A percentile compares a stretch with the other conserved stretches of the same genome.
phyloP scores from a whole-genome alignment of 768 basidiomycete genomes.

The Leccinellum rugosiceps region DNA sequence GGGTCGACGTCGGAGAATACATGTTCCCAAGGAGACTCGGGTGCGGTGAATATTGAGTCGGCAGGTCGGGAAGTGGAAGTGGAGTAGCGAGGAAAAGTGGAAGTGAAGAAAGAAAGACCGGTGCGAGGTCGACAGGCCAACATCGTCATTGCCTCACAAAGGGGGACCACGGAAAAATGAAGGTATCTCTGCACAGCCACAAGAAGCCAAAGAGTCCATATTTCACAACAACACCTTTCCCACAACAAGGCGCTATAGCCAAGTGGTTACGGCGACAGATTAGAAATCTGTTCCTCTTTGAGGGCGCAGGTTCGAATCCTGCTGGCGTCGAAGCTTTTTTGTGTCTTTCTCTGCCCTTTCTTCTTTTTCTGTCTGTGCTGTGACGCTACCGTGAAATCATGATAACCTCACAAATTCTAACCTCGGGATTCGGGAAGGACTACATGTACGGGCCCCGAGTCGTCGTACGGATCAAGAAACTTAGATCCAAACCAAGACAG shows the following conservation, averaged over 20 bases:
- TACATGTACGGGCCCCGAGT: no score
- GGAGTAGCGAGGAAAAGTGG: not conserved
- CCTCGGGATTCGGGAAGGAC: no score
- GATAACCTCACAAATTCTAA: no score
- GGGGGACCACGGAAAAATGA: not conserved
- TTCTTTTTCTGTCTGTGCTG: no score
- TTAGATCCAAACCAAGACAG: no score
- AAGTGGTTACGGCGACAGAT: conserved; percentile 77
- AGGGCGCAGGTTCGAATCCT: conserved; percentile 70
- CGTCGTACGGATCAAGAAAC: no score
- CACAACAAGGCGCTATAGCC: conserved; percentile 47
- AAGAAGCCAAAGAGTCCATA: no score
- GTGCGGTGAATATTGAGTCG: conserved; percentile 34
- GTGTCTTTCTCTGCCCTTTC: no score
- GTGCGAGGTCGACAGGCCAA: conserved; percentile 15
- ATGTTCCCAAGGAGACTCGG: conserved; percentile 48
- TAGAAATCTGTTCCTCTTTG: conserved; percentile 72
- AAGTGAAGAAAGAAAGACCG: not conserved
- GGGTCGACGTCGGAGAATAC: conserved; percentile 48
- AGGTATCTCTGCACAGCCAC: not conserved
- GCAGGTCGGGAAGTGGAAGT: not conserved
- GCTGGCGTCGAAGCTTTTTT: conserved; percentile 46
- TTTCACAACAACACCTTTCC: not conserved
- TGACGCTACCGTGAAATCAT: no score
- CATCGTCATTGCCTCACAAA: conserved; percentile 10